Conservation (phyloP, 352 stramenopile species). For the Pythium angustatum region DNA sequence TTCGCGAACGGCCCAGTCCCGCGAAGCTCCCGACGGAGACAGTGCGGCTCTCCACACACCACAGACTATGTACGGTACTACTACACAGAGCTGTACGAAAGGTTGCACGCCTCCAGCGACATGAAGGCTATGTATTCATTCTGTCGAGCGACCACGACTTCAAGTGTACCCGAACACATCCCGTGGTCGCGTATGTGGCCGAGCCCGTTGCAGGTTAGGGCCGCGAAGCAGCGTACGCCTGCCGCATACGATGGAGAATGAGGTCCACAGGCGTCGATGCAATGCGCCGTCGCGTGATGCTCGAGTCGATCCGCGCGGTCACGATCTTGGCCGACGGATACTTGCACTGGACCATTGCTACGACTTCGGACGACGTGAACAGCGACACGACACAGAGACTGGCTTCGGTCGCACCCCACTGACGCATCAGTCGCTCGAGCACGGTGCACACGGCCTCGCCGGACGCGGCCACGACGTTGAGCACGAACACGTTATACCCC, state of each 20-base stretch:
- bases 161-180: background rate
- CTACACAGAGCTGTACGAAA: no score
- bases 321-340: slow-evolving; percentile 40
- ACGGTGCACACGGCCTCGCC: slow-evolving; percentile 34
- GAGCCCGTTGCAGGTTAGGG: no score
- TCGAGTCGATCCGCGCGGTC: slow-evolving; percentile 21
- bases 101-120: no score
- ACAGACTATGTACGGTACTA: no score
- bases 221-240: no score
- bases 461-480: slow-evolving; percentile 41
- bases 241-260: slow-evolving; percentile 14
- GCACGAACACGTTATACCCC: slow-evolving; percentile 55
- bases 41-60: no score
- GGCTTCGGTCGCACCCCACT: no score
- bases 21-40: background rate
- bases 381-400: slow-evolving; percentile 45
- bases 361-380: slow-evolving; percentile 37
- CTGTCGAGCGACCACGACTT: background rate
- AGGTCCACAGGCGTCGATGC: slow-evolving; percentile 18
- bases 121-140: no score
- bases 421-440: no score
- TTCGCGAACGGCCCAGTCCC: no score
- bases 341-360: slow-evolving; percentile 34
- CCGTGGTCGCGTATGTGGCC: no score
- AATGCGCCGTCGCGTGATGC: slow-evolving; percentile 17